Evolutionary conservation across 176 grass and related monocot genomes (phyloP), one percentile per base, ranked within the genome.

Genomic region (Aegilops longissima): DNA sequence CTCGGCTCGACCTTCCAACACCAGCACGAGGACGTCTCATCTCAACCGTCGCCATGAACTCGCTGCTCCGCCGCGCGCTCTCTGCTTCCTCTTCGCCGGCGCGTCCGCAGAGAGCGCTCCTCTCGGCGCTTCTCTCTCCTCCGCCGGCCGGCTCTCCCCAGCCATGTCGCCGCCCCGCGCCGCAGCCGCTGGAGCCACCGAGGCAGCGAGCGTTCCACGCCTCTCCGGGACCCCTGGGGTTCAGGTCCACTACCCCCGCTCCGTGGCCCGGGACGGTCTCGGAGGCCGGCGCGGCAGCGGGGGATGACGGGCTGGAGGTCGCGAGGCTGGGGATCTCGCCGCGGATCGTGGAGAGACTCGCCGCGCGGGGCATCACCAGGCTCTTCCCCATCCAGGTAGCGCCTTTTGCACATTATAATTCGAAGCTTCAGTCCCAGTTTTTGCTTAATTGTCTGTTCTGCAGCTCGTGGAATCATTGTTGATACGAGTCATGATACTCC

Each of bases 331-430:
- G 97, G 82, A 98, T 96, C 82, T 96, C 97, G 25, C 31, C 73
- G 8, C 87, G 81, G 58, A 99, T 99, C 82, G 91, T 96, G 9
- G 90, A 93, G 51, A 82, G 83, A 58, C 97, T 99, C 20, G 78
- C 94, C 17, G 85, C 70, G 61, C 86, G 70, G 88, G 92, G 87
- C 67, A 99, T 99, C 87, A 85, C 80, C 82, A 94, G 81, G 92
- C 94, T 99, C 65, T 99, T 99, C 70, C 97, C 97, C 35, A 99
- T 99, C 86, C 94, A 96, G 94, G 97, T 99, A 47, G 62, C 13
- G 13, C 24, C 20, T 44, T 10, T 80, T 71, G 12, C 39, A 30
- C 27, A 8, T 2, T 35, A 11, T 0, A 31, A 35, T 45, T n/a
- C 51, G 7, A 42, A 38, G 17, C 5, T 56, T 6, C 4, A 9